Evolutionary conservation across 2,329 filamentous ascomycete species (phyloP).

Genomic region (Myotisia sp.): DNA sequence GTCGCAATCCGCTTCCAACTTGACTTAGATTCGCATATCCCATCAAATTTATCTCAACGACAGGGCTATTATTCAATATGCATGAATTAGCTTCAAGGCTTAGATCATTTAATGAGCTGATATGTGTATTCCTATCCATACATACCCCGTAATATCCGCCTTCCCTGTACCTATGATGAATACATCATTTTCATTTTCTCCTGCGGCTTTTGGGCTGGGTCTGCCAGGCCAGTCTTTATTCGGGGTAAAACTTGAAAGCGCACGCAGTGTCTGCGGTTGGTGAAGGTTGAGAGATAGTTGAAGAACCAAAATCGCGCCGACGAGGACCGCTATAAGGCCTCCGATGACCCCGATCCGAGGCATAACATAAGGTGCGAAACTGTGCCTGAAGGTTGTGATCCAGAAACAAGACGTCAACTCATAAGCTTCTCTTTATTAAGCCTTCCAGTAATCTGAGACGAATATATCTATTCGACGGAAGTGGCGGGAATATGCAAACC

Average conservation of each 20-base stretch:
- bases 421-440: no score
- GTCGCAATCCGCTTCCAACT: constrained; percentile 66
- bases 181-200: constrained; percentile 24
- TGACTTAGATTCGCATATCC: constrained; percentile 82
- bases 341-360: constrained; percentile 1
- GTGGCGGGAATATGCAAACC: no score
- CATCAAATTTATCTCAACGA: constrained; percentile 82
- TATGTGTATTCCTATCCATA: not conserved
- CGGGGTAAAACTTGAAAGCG: constrained; percentile 11
- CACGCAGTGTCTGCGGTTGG: constrained; percentile 8
- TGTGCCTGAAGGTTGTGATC: no score
- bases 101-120: not conserved
- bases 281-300: constrained; percentile 17
- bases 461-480: no score
- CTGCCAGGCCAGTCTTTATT: constrained; percentile 15
- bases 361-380: no score
- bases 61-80: constrained; percentile 40
- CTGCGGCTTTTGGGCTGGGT: constrained; percentile 9
- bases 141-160: constrained; percentile 56
- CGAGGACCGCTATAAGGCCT: constrained; percentile 11
- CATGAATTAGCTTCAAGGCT: constrained; percentile 2
- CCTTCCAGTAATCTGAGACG: no score
- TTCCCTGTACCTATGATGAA: constrained; percentile 57
- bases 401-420: no score
- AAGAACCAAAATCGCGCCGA: constrained; percentile 20